A percentile compares a stretch with the other conserved stretches of the same genome.
phyloP scores from a whole-genome alignment of 768 basidiomycete genomes.

The Saitozyma sp. region DNA sequence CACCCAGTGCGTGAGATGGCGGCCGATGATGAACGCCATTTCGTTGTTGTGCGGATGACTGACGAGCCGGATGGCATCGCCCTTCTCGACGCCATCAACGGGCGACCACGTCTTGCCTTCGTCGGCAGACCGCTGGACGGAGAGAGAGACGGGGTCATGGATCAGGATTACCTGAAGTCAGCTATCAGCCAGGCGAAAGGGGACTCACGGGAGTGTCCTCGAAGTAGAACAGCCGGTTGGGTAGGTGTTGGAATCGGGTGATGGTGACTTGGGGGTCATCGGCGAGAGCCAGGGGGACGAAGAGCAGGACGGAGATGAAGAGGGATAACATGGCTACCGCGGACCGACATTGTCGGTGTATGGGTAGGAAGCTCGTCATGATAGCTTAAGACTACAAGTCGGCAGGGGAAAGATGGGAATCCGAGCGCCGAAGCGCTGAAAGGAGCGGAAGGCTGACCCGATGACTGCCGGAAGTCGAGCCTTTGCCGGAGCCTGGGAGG shows the following conservation, averaged over 20 bases:
- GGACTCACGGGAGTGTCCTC: slow-evolving; percentile 78
- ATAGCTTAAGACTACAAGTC: too few relatives aligned
- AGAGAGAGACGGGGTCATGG: slow-evolving; percentile 69
- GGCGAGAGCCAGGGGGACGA: neutral
- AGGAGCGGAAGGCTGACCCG: too few relatives aligned
- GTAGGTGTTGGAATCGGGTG: slow-evolving; percentile 66
- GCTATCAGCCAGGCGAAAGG: neutral
- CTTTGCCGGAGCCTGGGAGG: too few relatives aligned
- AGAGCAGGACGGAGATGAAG: slow-evolving; percentile 1
- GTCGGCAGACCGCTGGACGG: slow-evolving; percentile 75
- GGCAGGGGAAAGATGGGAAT: too few relatives aligned
- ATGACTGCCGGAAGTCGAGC: too few relatives aligned
- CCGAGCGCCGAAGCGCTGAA: too few relatives aligned
- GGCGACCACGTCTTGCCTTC: slow-evolving; percentile 75
- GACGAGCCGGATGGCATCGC: slow-evolving; percentile 67
- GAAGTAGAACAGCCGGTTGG: slow-evolving; percentile 81
- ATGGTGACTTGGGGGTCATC: slow-evolving; percentile 47
- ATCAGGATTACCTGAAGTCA: slow-evolving; percentile 66
- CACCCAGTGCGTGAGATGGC: slow-evolving; percentile 74
- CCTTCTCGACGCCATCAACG: slow-evolving; percentile 57
- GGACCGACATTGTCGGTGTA: too few relatives aligned
- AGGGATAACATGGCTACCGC: neutral
- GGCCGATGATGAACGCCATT: slow-evolving; percentile 81
- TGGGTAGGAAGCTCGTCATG: too few relatives aligned
- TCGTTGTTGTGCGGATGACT: slow-evolving; percentile 82